phyloP scores from a whole-genome alignment of 352 stramenopile species.

The Phytophthora capsici region DNA sequence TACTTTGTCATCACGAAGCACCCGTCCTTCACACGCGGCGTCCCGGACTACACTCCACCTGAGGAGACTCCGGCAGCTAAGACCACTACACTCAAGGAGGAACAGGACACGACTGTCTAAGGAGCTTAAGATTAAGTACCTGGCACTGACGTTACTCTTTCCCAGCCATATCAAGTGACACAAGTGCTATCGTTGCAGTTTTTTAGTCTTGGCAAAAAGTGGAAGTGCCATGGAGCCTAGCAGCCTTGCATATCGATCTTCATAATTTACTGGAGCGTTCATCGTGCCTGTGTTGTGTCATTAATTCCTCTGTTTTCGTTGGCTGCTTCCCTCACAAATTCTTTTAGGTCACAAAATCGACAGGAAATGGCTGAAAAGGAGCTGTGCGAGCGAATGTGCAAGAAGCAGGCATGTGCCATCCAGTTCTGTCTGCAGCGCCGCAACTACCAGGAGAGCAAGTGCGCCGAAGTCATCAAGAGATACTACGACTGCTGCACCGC shows the following conservation, averaged over 20 bases:
- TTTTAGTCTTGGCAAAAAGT: slow-evolving; percentile 8
- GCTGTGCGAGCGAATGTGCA: slow-evolving; percentile 69
- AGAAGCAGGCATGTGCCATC: slow-evolving; percentile 81
- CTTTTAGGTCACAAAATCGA: neutral
- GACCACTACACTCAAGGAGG: slow-evolving; percentile 26
- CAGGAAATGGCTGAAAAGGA: slow-evolving; percentile 28
- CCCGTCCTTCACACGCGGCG: slow-evolving; percentile 83
- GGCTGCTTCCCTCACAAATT: slow-evolving; percentile 20
- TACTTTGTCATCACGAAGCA: slow-evolving; percentile 92
- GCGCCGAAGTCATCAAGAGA: slow-evolving; percentile 59
- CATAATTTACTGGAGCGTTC: slow-evolving; percentile 41
- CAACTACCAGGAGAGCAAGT: slow-evolving; percentile 79
- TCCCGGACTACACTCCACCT: slow-evolving; percentile 85
- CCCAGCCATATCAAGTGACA: too few species aligned
- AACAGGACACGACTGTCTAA: slow-evolving; percentile 51
- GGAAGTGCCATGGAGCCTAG: slow-evolving; percentile 10
- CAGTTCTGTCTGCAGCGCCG: slow-evolving; percentile 81
- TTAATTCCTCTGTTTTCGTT: slow-evolving; percentile 11
- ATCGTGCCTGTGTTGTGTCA: slow-evolving; percentile 5
- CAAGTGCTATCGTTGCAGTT: slow-evolving; percentile 1
- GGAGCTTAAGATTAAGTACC: slow-evolving; percentile 18
- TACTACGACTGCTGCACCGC: slow-evolving; percentile 79
- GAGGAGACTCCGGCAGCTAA: slow-evolving; percentile 50
- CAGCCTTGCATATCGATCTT: slow-evolving; percentile 35
- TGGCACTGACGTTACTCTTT: too few species aligned